Conservation (phyloP, 257 asterid species). For the Solanum chmielewskii region DNA sequence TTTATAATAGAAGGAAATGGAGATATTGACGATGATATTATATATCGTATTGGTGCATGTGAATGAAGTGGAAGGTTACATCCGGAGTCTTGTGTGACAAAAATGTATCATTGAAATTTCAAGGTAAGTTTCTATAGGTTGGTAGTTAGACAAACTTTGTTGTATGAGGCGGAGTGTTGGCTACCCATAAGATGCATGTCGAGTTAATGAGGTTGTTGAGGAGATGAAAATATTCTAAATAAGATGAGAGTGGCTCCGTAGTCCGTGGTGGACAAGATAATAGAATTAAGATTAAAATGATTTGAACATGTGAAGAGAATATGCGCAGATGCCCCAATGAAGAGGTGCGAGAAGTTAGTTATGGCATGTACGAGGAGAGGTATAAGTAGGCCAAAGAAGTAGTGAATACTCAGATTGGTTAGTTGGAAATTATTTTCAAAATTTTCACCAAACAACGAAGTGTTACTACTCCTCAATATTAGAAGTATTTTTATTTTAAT, state of each 20-base stretch:
- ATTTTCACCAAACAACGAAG: too few species aligned
- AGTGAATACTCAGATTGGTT: too few species aligned
- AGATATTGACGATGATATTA: too few species aligned
- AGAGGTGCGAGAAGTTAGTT: background rate
- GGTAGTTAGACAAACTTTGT: too few species aligned
- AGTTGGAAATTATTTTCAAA: too few species aligned
- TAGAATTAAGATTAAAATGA: too few species aligned
- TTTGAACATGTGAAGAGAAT: background rate
- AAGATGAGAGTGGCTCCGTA: background rate
- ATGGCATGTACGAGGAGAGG: background rate
- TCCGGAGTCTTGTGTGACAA: background rate
- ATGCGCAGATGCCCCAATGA: too few species aligned
- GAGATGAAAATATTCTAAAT: background rate
- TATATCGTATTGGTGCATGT: background rate
- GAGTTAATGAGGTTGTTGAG: background rate
- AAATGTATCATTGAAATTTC: too few species aligned
- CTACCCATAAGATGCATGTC: background rate
- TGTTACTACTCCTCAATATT: too few species aligned
- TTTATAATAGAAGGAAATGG: rapidly evolving
- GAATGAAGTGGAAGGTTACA: background rate
- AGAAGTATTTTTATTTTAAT: too few species aligned
- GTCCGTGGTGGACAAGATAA: background rate
- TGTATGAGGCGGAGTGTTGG: background rate
- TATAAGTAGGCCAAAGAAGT: background rate
- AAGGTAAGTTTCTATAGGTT: background rate